Conservation (phyloP, 768 basidiomycete species). For the Sistotremastrum suecicum region DNA sequence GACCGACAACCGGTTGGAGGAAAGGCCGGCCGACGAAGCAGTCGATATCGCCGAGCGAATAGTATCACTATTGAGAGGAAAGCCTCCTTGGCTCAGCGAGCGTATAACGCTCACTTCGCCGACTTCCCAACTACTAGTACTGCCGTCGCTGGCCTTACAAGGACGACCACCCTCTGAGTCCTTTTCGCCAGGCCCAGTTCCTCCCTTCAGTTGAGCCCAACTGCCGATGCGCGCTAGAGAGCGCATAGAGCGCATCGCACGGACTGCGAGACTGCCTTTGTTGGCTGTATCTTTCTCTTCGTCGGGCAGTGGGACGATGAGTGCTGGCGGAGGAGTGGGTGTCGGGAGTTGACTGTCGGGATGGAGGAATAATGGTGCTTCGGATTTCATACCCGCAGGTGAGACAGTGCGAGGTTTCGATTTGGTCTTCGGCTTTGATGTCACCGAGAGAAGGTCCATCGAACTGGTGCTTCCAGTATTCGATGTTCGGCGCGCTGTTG, state of each 20-base stretch:
- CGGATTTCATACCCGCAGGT: neutral
- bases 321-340: conserved; percentile 6
- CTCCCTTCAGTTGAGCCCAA: conserved; percentile 47
- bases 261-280: conserved; percentile 56
- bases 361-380: conserved; percentile 8
- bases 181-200: conserved; percentile 17
- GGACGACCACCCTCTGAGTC: conserved; percentile 9
- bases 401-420: too few relatives aligned
- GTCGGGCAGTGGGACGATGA: conserved; percentile 4
- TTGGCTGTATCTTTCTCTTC: conserved; percentile 7
- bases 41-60: too few relatives aligned
- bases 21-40: too few relatives aligned
- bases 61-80: too few relatives aligned
- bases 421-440: too few relatives aligned
- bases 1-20: too few relatives aligned
- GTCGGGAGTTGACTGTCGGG: conserved; percentile 14
- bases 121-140: too few relatives aligned
- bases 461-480: too few relatives aligned
- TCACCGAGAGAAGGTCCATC: too few relatives aligned
- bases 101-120: too few relatives aligned
- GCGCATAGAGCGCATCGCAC: conserved; percentile 65
- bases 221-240: conserved; percentile 59
- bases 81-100: too few relatives aligned
- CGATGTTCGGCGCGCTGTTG: too few relatives aligned
- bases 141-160: neutral